Evolutionary conservation across 2,329 filamentous ascomycete genomes (phyloP).

Genomic region (Podosphaera aphanis): DNA sequence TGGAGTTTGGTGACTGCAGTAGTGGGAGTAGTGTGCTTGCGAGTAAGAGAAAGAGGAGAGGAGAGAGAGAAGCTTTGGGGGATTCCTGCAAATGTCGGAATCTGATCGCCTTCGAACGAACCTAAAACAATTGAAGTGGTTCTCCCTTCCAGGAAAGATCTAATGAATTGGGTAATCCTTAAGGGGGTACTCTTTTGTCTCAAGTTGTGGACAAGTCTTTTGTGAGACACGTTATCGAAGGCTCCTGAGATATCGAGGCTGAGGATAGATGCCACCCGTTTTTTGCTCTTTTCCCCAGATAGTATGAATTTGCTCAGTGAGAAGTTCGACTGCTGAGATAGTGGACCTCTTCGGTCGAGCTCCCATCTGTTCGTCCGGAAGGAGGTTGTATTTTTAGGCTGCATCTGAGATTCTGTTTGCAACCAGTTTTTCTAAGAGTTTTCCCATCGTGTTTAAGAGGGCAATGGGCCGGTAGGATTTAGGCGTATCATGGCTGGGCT

Average conservation of each 20-base stretch:
- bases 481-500: not conserved
- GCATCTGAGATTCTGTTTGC: not conserved
- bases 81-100: not conserved
- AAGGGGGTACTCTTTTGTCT: not conserved
- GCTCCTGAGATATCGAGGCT: constrained; percentile 1
- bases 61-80: not conserved
- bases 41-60: not conserved
- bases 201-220: not conserved
- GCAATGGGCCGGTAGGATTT: not conserved
- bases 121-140: not conserved
- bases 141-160: no score
- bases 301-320: not conserved
- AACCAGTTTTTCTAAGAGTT: not conserved
- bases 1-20: not conserved
- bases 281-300: not conserved
- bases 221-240: not conserved
- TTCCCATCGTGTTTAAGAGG: not conserved
- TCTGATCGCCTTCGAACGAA: not conserved
- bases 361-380: not conserved
- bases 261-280: not conserved
- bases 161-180: not conserved
- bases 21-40: not conserved
- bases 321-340: not conserved
- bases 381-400: not conserved
- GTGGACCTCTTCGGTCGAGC: not conserved